Conservation (phyloP, 805 yeast genomes). For the Ogataea nitratoaversa region DNA sequence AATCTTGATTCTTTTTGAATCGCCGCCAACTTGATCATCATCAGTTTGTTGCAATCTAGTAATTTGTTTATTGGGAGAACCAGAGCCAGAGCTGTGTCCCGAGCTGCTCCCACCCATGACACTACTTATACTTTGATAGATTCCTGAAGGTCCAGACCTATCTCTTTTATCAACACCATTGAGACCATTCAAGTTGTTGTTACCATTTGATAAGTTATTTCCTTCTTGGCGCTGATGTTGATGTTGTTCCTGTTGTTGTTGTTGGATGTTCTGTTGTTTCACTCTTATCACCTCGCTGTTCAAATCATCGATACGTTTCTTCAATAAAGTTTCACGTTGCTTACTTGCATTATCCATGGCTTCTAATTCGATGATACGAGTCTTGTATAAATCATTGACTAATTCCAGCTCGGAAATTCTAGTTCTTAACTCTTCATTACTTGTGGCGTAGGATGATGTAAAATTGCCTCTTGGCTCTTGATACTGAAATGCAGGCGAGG, state of each 20-base stretch:
- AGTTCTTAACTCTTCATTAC: slow-evolving; percentile 48
- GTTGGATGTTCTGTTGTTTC: slow-evolving; percentile 5
- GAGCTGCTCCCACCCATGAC: not conserved
- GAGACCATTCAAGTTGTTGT: not conserved
- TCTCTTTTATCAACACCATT: not conserved
- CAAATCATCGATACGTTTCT: slow-evolving; percentile 44
- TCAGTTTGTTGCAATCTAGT: not conserved
- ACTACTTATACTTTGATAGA: not conserved
- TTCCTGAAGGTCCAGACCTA: not conserved
- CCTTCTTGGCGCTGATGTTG: slow-evolving; percentile 8
- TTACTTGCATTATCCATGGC: slow-evolving; percentile 55
- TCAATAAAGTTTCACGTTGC: slow-evolving; percentile 44
- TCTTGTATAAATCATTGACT: slow-evolving; percentile 82
- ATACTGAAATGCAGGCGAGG: not conserved
- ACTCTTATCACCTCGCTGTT: slow-evolving; percentile 11
- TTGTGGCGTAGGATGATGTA: slow-evolving; percentile 5
- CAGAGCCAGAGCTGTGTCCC: not conserved
- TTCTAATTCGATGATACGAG: slow-evolving; percentile 81
- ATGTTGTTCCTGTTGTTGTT: slow-evolving; percentile 8
- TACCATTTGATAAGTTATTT: not conserved
- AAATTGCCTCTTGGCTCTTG: slow-evolving; percentile 16
- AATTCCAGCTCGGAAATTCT: slow-evolving; percentile 84
- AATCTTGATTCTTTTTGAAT: slow-evolving; percentile 17
- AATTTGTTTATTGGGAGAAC: not conserved
- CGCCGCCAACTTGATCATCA: slow-evolving; percentile 8